Percentiles rank a stretch among this genome's conserved stretches.
Evolutionary conservation across 164 flowering plant genomes (phyloP).

Genomic region (Vitis rupestris): DNA sequence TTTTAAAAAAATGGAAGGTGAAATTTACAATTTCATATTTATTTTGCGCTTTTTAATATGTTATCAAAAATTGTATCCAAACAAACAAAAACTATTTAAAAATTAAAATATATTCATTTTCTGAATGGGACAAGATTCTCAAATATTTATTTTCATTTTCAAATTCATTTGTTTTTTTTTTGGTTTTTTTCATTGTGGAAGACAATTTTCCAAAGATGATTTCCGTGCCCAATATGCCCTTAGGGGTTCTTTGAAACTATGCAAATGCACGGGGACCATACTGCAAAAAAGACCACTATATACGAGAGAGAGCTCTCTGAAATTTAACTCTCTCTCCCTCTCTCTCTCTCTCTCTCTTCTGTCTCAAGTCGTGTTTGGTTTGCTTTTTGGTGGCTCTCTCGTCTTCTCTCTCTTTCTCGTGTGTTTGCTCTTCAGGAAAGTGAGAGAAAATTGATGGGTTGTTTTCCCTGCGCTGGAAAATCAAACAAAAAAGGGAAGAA

Average conservation of each 20-base stretch:
- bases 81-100: too few relatives aligned
- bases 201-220: too few relatives aligned
- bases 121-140: too few relatives aligned
- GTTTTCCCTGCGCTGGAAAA: conserved; percentile 63
- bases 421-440: background rate
- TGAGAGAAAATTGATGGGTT: conserved; percentile 44
- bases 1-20: too few relatives aligned
- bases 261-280: background rate
- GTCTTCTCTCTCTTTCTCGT: background rate
- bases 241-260: background rate
- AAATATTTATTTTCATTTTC: too few relatives aligned
- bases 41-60: too few relatives aligned
- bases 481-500: conserved; percentile 39
- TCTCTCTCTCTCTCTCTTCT: background rate
- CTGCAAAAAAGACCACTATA: background rate
- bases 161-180: too few relatives aligned
- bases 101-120: too few relatives aligned
- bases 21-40: too few relatives aligned
- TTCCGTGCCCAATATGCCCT: too few relatives aligned
- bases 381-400: conserved; percentile 6
- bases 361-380: conserved; percentile 3
- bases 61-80: too few relatives aligned
- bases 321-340: background rate
- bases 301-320: background rate
- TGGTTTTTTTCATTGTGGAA: too few relatives aligned